Evolutionary conservation across 225 moss, liverwort and hornwort species (phyloP).

Genomic region (Marchantia polymorpha): DNA sequence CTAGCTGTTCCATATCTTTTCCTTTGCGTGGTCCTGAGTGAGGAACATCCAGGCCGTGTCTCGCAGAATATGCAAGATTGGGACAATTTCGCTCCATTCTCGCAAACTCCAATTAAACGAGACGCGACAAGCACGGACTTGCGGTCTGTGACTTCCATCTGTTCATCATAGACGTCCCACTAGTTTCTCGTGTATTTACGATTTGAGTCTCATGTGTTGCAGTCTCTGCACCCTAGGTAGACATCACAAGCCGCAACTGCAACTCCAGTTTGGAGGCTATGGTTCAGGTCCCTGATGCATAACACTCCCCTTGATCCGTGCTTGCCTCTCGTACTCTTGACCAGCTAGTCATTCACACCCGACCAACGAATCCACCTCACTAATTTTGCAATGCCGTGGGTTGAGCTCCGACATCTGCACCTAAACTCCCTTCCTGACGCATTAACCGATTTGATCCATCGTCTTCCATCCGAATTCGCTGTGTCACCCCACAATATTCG

Average conservation of each 20-base stretch:
- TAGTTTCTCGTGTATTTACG: not conserved
- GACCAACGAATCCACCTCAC: not conserved
- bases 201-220: not conserved
- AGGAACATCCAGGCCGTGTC: constrained; percentile 10
- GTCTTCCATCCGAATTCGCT: not conserved
- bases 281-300: not conserved
- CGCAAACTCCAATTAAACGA: not conserved
- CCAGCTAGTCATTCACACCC: not conserved
- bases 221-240: not conserved
- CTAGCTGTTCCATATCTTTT: constrained; percentile 11
- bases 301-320: not conserved
- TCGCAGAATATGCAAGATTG: not conserved
- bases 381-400: not conserved
- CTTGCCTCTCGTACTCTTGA: not conserved
- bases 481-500: not conserved
- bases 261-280: not conserved
- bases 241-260: not conserved
- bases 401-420: not conserved
- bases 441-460: not conserved
- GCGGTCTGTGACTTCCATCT: constrained; percentile 14
- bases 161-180: constrained; percentile 7
- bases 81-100: constrained; percentile 16
- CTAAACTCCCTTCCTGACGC: not conserved
- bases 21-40: not conserved
- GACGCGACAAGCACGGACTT: not conserved